Conservation (phyloP, 1,284 basidiomycete genomes). For the Tylopilus orsonianus region DNA sequence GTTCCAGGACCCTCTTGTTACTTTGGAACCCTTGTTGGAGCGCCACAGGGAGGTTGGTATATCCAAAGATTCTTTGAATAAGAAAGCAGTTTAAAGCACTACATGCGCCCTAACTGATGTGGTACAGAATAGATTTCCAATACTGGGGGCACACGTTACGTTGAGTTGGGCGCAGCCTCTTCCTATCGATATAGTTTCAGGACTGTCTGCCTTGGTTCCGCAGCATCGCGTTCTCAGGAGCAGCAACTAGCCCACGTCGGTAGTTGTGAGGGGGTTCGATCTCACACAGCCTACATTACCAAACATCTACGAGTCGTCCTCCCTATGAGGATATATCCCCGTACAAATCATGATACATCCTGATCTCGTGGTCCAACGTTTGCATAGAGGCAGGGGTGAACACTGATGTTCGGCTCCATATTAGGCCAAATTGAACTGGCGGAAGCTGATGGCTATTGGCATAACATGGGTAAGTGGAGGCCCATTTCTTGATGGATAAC, state of each 20-base stretch:
- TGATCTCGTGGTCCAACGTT: not conserved
- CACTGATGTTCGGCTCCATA: not conserved
- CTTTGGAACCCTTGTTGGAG: not conserved
- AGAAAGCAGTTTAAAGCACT: not conserved
- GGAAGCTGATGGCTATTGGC: too few species aligned
- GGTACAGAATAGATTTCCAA: slow-evolving; percentile 3
- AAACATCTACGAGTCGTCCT: not conserved
- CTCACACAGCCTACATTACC: not conserved
- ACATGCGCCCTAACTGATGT: not conserved
- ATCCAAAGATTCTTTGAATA: slow-evolving; percentile 9
- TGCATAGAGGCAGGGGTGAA: slow-evolving; percentile 1
- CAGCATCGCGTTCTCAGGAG: slow-evolving; percentile 5
- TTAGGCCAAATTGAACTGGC: not conserved
- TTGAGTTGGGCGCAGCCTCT: slow-evolving; percentile 16
- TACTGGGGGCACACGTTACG: not conserved
- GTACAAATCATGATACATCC: not conserved
- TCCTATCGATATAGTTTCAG: slow-evolving; percentile 9
- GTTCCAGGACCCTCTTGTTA: not conserved
- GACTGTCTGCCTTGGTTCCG: not conserved
- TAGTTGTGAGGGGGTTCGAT: not conserved
- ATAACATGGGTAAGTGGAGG: too few species aligned
- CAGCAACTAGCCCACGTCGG: not conserved
- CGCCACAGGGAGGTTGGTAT: slow-evolving; percentile 5
- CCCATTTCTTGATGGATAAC: slow-evolving; percentile 1
- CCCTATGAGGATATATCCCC: not conserved